Conservation (phyloP, 768 basidiomycete genomes). For the Suillus plorans region DNA sequence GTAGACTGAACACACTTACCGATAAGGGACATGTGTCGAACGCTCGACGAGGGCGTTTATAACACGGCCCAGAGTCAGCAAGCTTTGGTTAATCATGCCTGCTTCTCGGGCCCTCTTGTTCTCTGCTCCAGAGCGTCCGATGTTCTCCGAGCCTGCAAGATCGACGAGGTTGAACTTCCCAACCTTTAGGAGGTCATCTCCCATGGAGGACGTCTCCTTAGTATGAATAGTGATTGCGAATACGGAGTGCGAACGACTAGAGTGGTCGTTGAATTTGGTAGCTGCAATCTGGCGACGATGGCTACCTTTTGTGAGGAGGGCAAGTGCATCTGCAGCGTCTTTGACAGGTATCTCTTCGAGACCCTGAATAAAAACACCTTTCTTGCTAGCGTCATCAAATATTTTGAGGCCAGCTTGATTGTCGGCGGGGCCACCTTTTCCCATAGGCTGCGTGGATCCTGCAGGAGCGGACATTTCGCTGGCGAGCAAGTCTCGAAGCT, state of each 20-base stretch:
- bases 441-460: constrained; percentile 77
- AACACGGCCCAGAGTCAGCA: constrained; percentile 94
- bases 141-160: constrained; percentile 96
- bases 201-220: constrained; percentile 74
- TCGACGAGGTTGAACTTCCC: constrained; percentile 98
- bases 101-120: constrained; percentile 95
- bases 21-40: constrained; percentile 90
- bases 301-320: constrained; percentile 85
- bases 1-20: constrained; percentile 43
- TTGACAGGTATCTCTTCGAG: constrained; percentile 87
- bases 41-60: constrained; percentile 95
- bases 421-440: constrained; percentile 53
- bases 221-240: constrained; percentile 95
- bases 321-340: constrained; percentile 79
- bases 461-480: constrained; percentile 70
- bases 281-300: constrained; percentile 90
- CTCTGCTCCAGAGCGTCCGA: constrained; percentile 93
- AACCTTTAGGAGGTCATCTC: constrained; percentile 87
- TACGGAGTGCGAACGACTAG: constrained; percentile 95
- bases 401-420: constrained; percentile 72
- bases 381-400: constrained; percentile 88
- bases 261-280: constrained; percentile 97
- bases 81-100: constrained; percentile 97
- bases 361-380: constrained; percentile 91
- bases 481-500: constrained; percentile 89